Evolutionary conservation across 116 monocot genomes (phyloP).

Genomic region (Cymodocea nodosa): DNA sequence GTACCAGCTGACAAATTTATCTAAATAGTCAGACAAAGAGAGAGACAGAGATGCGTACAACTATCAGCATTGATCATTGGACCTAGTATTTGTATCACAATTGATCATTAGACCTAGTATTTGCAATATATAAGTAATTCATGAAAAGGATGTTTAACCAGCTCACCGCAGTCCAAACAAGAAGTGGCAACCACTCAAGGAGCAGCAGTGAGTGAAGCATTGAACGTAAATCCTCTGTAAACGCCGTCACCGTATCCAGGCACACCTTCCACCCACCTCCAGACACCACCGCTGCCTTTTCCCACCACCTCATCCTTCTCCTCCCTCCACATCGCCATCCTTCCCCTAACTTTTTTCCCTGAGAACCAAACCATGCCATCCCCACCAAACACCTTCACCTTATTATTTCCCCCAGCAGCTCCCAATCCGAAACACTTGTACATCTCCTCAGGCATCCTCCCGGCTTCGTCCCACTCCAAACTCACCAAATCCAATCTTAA

Average conservation of each 20-base stretch:
- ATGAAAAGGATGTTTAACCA: too few species aligned
- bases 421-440: conserved; percentile 62
- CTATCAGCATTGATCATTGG: too few species aligned
- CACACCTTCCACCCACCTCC: conserved; percentile 84
- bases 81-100: too few species aligned
- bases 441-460: conserved; percentile 81
- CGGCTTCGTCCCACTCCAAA: conserved; percentile 94
- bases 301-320: conserved; percentile 16
- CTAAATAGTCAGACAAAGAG: too few species aligned
- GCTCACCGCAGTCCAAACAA: too few species aligned
- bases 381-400: conserved; percentile 99
- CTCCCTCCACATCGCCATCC: conserved; percentile 93
- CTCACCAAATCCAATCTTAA: conserved; percentile 55
- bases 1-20: too few species aligned
- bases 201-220: conserved; percentile 50
- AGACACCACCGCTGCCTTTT: conserved; percentile 29
- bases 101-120: too few species aligned
- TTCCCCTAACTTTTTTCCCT: conserved; percentile 81
- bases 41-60: too few species aligned
- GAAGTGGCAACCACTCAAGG: conserved; percentile 20
- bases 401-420: conserved; percentile 36
- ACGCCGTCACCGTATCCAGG: conserved; percentile 79
- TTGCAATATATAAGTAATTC: too few species aligned
- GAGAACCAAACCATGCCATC: conserved; percentile 96
- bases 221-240: conserved; percentile 68